phyloP scores from a whole-genome alignment of 768 basidiomycete species.

The Amanita pallidorosea region DNA sequence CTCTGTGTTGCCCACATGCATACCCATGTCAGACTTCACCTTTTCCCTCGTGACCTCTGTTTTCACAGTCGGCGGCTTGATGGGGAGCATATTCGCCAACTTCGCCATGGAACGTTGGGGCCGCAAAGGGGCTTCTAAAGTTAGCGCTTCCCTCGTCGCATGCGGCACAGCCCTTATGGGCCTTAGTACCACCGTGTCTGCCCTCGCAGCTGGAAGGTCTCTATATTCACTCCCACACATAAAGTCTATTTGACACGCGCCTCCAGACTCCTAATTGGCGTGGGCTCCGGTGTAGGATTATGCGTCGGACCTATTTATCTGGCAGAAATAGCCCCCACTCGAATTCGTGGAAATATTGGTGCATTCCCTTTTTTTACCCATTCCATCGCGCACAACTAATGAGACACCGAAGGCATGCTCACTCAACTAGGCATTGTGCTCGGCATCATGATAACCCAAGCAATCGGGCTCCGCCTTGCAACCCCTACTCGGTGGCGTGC shows the following conservation, averaged over 20 bases:
- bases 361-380: conserved; percentile 10
- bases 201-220: conserved; percentile 59
- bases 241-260: neutral
- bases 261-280: conserved; percentile 51
- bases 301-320: conserved; percentile 80
- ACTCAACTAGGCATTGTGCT: conserved; percentile 78
- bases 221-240: neutral
- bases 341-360: conserved; percentile 70
- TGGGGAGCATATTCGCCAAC: conserved; percentile 64
- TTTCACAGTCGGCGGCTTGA: conserved; percentile 81
- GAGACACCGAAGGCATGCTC: conserved; percentile 45
- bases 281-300: conserved; percentile 61
- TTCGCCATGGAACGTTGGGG: conserved; percentile 61
- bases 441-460: conserved; percentile 82
- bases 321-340: conserved; percentile 73
- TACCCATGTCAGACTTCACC: conserved; percentile 62
- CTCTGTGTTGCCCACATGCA: conserved; percentile 56
- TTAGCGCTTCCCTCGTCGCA: conserved; percentile 45
- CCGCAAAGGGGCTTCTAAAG: conserved; percentile 52
- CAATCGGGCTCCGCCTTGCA: conserved; percentile 60
- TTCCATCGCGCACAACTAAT: neutral
- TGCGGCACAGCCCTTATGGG: conserved; percentile 59
- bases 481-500: conserved; percentile 62
- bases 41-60: conserved; percentile 81
- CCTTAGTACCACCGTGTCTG: conserved; percentile 41